These are phyloP conservation scores for Pachysolen tannophilus DNA, from an alignment of 805 yeast genomes.

Conservation along the genomic window DNA sequence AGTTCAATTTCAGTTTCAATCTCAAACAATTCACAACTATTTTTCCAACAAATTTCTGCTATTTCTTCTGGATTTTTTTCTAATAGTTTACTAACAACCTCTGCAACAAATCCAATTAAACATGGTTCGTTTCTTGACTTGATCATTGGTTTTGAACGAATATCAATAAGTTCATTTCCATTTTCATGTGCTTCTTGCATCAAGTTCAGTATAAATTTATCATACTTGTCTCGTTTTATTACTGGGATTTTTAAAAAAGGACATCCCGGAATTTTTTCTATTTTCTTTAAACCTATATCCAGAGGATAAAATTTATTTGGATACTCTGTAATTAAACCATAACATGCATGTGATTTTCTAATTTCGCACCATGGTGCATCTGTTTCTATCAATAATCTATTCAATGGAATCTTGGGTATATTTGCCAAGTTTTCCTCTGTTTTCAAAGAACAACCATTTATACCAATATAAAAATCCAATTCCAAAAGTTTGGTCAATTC, in stretches of 20 bases:
- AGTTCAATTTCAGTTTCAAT: not conserved
- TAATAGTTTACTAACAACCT: conserved; percentile 44
- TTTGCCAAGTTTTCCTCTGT: conserved; percentile 66
- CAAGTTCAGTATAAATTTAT: conserved; percentile 20
- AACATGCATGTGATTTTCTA: conserved; percentile 72
- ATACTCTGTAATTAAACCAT: conserved; percentile 42
- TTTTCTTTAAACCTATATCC: conserved; percentile 9
- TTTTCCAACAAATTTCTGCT: conserved; percentile 42
- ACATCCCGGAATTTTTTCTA: conserved; percentile 14
- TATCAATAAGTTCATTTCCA: conserved; percentile 16
- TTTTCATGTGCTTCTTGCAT: conserved; percentile 14
- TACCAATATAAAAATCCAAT: conserved; percentile 63
- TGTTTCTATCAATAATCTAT: conserved; percentile 74
- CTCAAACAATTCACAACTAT: conserved; percentile 39
- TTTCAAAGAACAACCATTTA: conserved; percentile 90
- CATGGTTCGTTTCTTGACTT: conserved; percentile 93
- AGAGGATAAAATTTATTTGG: conserved; percentile 53
- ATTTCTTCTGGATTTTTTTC: conserved; percentile 33
- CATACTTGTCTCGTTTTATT: conserved; percentile 56
- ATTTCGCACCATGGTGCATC: conserved; percentile 99
- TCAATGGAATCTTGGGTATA: conserved; percentile 59
- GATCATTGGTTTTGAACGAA: conserved; percentile 38
- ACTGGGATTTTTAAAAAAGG: conserved; percentile 49
- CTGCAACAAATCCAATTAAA: conserved; percentile 72
- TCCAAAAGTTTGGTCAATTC: conserved; percentile 54